A percentile compares a stretch with the other conserved stretches of the same genome.
phyloP scores from a whole-genome alignment of 441 rosid genomes.

The Kokia cookei region DNA sequence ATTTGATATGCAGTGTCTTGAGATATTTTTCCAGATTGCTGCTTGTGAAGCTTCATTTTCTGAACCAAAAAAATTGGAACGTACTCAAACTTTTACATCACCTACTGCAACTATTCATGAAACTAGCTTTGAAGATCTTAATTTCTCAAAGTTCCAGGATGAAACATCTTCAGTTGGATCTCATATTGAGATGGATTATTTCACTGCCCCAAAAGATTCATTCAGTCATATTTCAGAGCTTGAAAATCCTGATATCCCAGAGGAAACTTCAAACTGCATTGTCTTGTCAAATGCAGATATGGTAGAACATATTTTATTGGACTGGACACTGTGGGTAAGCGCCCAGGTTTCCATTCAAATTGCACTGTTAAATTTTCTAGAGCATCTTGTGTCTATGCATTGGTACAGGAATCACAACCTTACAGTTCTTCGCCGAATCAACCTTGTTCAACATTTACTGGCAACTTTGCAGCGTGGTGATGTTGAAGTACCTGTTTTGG shows the following conservation, averaged over 20 bases:
- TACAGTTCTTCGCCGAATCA: constrained; percentile 86
- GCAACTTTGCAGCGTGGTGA: constrained; percentile 99
- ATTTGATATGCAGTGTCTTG: constrained; percentile 97
- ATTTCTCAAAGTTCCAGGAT: constrained; percentile 80
- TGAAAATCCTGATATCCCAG: constrained; percentile 71
- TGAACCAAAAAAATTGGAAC: constrained; percentile 79
- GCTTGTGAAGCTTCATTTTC: constrained; percentile 99
- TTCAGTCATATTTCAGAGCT: constrained; percentile 96
- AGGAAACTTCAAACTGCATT: constrained; percentile 95
- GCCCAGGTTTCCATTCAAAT: constrained; percentile 94
- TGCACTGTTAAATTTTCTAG: constrained; percentile 91
- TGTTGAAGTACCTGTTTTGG: constrained; percentile 98
- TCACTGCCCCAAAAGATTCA: constrained; percentile 85
- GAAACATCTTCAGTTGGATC: constrained; percentile 90
- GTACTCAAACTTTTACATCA: constrained; percentile 31
- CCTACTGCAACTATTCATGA: constrained; percentile 57
- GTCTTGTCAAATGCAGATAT: constrained; percentile 97
- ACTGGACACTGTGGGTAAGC: constrained; percentile 99
- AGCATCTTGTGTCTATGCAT: constrained; percentile 98
- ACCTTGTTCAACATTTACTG: constrained; percentile 93
- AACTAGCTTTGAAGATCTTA: constrained; percentile 78
- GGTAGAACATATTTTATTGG: constrained; percentile 99
- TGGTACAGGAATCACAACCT: constrained; percentile 99
- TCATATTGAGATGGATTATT: constrained; percentile 95
- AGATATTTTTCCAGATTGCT: constrained; percentile 95